Base-by-base conservation (phyloP, 306 rosid genomes). In the Dryas drummondii region DNA sequence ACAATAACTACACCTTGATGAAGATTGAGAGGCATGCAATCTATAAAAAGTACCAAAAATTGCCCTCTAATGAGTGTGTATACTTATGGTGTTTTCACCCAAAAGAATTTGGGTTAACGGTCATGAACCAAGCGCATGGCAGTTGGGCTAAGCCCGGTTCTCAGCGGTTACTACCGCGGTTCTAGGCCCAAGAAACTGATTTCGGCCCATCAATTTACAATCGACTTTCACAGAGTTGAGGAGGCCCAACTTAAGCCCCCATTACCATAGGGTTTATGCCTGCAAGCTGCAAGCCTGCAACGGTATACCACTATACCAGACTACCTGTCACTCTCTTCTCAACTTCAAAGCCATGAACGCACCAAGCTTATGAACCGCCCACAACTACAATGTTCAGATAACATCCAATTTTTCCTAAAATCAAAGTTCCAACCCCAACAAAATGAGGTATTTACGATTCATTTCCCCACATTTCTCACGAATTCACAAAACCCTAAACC, bases 391-490 rank as follows among this genome's bases (percentile, higher is more conserved):
- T 81, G 68, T 72, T 49, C 56, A 17, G 41, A 4, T 63, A 55
- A 76, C 8, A 11, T 6, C 19, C 55, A 48, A 49, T 10, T 44
- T 56, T 42, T 37, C 55, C 19, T 77, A 41, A 45, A 17, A 58
- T 48, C 27, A 13, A 10, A 73, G 4, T 47, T 68, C 12, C 46
- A 45, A 2, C 14, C 58, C 4, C 49, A 6, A 0, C 2, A 81
- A 68, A 50, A 93, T 93, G 98, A 88, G 87, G 68, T 62, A 76
- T 85, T 81, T 79, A 1, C 94, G 86, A n/a, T 79, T 83, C 72
- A 55, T 80, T 52, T 72, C 88, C 80, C 46, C 82, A 7, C 83
- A 74, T 19, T 49, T 88, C 11, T 76, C 87, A 22, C 83, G 49
- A 32, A 56, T 82, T 73, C 82, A 66, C 44, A 84, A 70, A 88